phyloP scores from a whole-genome alignment of 2,329 filamentous ascomycete genomes.

The Delphinella strobiligena region DNA sequence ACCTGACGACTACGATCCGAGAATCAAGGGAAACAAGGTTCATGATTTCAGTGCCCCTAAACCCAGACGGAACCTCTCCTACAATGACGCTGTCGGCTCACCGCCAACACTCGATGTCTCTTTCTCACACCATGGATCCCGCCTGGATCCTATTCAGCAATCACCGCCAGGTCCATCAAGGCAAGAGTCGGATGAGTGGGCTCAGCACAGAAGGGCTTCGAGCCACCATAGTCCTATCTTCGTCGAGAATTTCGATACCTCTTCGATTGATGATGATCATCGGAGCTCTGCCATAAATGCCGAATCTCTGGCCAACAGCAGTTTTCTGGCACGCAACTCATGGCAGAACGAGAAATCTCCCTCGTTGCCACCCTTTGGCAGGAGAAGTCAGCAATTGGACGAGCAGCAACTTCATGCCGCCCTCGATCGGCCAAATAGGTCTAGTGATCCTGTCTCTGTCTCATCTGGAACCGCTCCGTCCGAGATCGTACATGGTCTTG shows the following conservation, averaged over 20 bases:
- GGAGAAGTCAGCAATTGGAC: conserved; percentile 21
- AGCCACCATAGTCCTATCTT: conserved; percentile 46
- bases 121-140: background rate
- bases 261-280: conserved; percentile 26
- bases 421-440: conserved; percentile 4
- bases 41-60: conserved; percentile 55
- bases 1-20: conserved; percentile 50
- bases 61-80: conserved; percentile 26
- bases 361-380: conserved; percentile 22
- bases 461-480: background rate
- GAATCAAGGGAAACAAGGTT: conserved; percentile 50
- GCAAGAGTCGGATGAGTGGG: background rate
- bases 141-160: background rate
- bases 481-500: background rate
- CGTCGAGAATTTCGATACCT: conserved; percentile 47
- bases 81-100: conserved; percentile 8
- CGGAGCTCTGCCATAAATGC: conserved; percentile 32
- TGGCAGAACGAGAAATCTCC: conserved; percentile 20
- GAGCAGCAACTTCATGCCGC: conserved; percentile 7
- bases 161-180: background rate
- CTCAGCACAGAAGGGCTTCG: conserved; percentile 3
- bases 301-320: conserved; percentile 35
- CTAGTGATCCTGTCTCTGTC: conserved; percentile 14
- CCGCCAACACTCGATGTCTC: background rate
- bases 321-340: conserved; percentile 34